phyloP scores from a whole-genome alignment of 306 rosid genomes.

The Mucuna pruriens region DNA sequence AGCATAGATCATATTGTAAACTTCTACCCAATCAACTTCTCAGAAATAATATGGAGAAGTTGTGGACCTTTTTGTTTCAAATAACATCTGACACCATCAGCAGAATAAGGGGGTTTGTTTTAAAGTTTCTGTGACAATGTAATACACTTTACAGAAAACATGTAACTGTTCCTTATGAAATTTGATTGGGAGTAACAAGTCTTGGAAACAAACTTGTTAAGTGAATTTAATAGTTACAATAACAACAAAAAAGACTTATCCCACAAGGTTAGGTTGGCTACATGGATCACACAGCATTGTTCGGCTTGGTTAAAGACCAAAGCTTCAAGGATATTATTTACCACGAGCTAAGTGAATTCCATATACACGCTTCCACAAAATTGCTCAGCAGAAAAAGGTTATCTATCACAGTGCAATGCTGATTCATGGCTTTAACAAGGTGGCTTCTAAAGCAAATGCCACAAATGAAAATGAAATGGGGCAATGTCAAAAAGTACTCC shows the following conservation, averaged over 20 bases:
- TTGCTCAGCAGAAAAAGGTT: background rate
- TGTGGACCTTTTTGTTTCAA: background rate
- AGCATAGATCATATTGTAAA: background rate
- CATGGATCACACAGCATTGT: too few species aligned
- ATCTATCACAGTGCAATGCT: background rate
- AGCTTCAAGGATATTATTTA: too few species aligned
- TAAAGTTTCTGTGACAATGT: background rate
- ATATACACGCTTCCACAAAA: background rate
- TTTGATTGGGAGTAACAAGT: background rate
- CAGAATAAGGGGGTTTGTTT: background rate
- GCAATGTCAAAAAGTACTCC: background rate
- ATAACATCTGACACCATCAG: background rate
- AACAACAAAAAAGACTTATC: too few species aligned
- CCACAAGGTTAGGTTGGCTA: too few species aligned
- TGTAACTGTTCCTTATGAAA: background rate
- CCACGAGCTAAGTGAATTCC: too few species aligned
- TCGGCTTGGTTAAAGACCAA: too few species aligned
- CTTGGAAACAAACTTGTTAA: background rate
- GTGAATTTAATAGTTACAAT: background rate
- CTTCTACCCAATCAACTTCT: constrained; percentile 4
- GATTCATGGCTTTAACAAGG: background rate
- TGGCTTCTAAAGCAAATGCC: background rate
- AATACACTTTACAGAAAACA: background rate
- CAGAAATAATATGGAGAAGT: background rate
- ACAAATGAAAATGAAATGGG: constrained; percentile 18